Percentiles rank a stretch among this genome's conserved stretches.
Evolutionary conservation across 306 rosid species (phyloP).

Genomic region (Vachellia collinsii): DNA sequence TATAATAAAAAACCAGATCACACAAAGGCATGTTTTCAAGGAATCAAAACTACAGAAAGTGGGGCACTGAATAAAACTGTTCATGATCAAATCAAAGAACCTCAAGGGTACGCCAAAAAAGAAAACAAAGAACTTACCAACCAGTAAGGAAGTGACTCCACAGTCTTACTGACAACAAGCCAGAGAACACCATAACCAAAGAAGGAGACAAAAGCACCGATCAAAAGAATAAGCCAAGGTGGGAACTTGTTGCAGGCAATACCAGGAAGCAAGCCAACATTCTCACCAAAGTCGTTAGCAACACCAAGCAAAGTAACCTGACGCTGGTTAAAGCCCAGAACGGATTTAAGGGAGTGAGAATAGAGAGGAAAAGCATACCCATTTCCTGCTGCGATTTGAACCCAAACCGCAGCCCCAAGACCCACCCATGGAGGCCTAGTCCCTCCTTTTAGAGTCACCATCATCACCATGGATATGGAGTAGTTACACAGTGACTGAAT

Average conservation of each 20-base stretch:
- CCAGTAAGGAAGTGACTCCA: slow-evolving; percentile 58
- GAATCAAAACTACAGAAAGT: not conserved
- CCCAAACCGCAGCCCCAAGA: slow-evolving; percentile 70
- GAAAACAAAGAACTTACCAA: slow-evolving; percentile 41
- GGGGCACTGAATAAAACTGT: not conserved
- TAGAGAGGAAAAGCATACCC: slow-evolving; percentile 60
- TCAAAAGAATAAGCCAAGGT: slow-evolving; percentile 61
- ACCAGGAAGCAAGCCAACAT: slow-evolving; percentile 73
- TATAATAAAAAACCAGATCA: not conserved
- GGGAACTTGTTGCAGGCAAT: slow-evolving; percentile 77
- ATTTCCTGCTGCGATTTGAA: slow-evolving; percentile 76
- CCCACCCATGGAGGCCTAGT: slow-evolving; percentile 89
- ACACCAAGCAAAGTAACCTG: slow-evolving; percentile 80
- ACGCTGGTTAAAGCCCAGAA: slow-evolving; percentile 66
- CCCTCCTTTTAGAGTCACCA: slow-evolving; percentile 63
- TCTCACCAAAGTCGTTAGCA: slow-evolving; percentile 79
- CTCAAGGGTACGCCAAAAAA: no score
- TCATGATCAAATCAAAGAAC: not conserved
- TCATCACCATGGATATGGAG: not conserved
- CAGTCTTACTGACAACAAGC: slow-evolving; percentile 53
- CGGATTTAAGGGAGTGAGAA: slow-evolving; percentile 74
- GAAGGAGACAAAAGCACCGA: slow-evolving; percentile 65
- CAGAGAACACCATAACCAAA: slow-evolving; percentile 68
- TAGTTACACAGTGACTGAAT: not conserved
- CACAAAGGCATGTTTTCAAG: not conserved